Conservation (phyloP, 257 asterid genomes). For the Handroanthus guayacan region DNA sequence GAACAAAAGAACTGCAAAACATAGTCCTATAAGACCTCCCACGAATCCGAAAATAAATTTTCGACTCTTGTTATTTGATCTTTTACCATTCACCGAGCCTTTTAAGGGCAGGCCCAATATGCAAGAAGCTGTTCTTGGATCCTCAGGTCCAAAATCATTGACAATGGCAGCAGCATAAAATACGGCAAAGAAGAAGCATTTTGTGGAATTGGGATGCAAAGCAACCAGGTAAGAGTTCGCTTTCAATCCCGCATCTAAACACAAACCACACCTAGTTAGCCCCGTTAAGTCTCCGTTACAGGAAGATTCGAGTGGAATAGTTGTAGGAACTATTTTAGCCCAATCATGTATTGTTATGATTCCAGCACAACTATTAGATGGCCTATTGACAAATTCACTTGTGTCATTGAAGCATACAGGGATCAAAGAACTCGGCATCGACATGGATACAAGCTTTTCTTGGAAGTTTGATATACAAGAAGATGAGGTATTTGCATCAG, state of each 20-base stretch:
- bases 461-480: constrained; percentile 50
- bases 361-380: constrained; percentile 60
- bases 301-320: constrained; percentile 49
- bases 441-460: constrained; percentile 31
- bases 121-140: constrained; percentile 58
- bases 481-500: constrained; percentile 45
- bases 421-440: constrained; percentile 36
- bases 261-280: constrained; percentile 53
- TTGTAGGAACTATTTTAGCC: constrained; percentile 36
- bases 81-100: neutral
- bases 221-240: constrained; percentile 54
- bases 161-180: constrained; percentile 63
- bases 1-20: constrained; percentile 28
- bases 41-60: constrained; percentile 47
- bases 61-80: constrained; percentile 15
- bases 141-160: constrained; percentile 58
- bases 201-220: constrained; percentile 50
- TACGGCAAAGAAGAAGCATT: constrained; percentile 57
- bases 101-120: constrained; percentile 56
- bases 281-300: constrained; percentile 60
- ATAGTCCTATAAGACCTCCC: constrained; percentile 50
- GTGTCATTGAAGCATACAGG: constrained; percentile 56
- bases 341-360: constrained; percentile 50
- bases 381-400: constrained; percentile 39
- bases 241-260: constrained; percentile 63